phyloP scores from a whole-genome alignment of 2,329 filamentous ascomycete genomes.

The Coniochaeta hoffmannii region DNA sequence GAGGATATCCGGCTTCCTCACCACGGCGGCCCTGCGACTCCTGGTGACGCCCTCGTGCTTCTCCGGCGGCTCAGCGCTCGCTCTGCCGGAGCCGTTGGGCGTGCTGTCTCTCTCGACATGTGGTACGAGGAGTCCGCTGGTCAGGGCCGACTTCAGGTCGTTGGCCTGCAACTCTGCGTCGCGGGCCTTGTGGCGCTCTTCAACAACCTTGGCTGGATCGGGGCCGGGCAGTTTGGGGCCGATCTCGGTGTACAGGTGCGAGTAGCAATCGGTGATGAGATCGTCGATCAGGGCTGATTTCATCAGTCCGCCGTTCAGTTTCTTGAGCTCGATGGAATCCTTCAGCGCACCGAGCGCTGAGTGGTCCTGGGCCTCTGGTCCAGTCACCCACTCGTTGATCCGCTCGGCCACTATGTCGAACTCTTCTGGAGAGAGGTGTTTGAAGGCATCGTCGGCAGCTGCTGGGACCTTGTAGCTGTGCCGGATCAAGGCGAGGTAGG shows the following conservation, averaged over 20 bases:
- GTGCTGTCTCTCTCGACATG: slow-evolving; percentile 10
- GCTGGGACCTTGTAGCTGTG: slow-evolving; percentile 36
- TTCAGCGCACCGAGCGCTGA: slow-evolving; percentile 46
- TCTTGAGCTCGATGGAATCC: slow-evolving; percentile 52
- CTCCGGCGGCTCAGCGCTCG: slow-evolving; percentile 18
- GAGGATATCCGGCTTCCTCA: slow-evolving; percentile 50
- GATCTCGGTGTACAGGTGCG: slow-evolving; percentile 63
- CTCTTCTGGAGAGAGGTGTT: slow-evolving; percentile 44
- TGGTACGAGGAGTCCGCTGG: slow-evolving; percentile 12
- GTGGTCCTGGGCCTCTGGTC: slow-evolving; percentile 27
- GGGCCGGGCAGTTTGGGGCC: slow-evolving; percentile 49
- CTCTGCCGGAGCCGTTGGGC: slow-evolving; percentile 14
- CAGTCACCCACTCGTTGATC: slow-evolving; percentile 47
- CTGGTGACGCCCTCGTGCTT: slow-evolving; percentile 30
- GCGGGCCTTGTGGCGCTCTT: slow-evolving; percentile 16
- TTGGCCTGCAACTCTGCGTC: slow-evolving; percentile 16
- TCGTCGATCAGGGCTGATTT: slow-evolving; percentile 84
- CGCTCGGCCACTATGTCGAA: slow-evolving; percentile 50
- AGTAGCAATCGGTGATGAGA: slow-evolving; percentile 86
- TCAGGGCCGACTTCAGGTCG: slow-evolving; percentile 10
- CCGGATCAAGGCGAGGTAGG: slow-evolving; percentile 47
- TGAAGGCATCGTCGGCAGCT: slow-evolving; percentile 47
- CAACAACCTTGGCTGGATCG: slow-evolving; percentile 35
- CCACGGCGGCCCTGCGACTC: slow-evolving; percentile 29
- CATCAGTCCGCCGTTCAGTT: slow-evolving; percentile 79